Conservation (phyloP, 225 moss, liverwort and hornwort genomes). For the Rhytidiadelphus loreus region DNA sequence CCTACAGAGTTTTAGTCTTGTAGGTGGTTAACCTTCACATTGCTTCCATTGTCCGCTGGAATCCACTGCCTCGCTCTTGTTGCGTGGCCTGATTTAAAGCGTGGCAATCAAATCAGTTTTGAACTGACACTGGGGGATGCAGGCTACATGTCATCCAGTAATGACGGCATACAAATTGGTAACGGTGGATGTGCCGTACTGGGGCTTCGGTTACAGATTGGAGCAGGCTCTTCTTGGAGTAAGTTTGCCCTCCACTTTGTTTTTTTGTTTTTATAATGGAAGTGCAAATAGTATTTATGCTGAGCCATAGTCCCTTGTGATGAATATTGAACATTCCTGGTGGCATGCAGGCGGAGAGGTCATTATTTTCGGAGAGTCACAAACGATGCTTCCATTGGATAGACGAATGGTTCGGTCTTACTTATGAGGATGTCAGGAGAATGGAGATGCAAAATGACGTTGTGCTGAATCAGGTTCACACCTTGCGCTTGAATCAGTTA, state of each 20-base stretch:
- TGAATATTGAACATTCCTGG: background rate
- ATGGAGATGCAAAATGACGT: constrained; percentile 64
- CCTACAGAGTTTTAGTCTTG: background rate
- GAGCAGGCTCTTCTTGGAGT: constrained; percentile 78
- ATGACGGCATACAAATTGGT: constrained; percentile 98
- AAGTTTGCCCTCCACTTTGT: background rate
- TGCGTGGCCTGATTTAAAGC: background rate
- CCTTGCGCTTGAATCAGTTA: background rate
- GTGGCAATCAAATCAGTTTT: background rate
- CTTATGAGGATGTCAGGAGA: constrained; percentile 63
- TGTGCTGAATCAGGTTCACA: constrained; percentile 44
- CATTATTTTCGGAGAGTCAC: constrained; percentile 77
- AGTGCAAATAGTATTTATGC: background rate
- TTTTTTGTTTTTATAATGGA: background rate
- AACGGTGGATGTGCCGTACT: constrained; percentile 89
- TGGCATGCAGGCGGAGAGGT: constrained; percentile 61
- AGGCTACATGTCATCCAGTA: constrained; percentile 55
- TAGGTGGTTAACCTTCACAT: background rate
- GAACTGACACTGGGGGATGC: background rate
- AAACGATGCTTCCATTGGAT: constrained; percentile 85
- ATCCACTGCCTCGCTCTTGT: background rate
- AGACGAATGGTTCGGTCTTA: constrained; percentile 86
- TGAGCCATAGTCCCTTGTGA: background rate
- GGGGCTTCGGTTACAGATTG: constrained; percentile 97
- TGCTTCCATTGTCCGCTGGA: background rate